Evolutionary conservation across 768 basidiomycete genomes (phyloP).

Genomic region (button mushroom (Agaricus bisporus)): DNA sequence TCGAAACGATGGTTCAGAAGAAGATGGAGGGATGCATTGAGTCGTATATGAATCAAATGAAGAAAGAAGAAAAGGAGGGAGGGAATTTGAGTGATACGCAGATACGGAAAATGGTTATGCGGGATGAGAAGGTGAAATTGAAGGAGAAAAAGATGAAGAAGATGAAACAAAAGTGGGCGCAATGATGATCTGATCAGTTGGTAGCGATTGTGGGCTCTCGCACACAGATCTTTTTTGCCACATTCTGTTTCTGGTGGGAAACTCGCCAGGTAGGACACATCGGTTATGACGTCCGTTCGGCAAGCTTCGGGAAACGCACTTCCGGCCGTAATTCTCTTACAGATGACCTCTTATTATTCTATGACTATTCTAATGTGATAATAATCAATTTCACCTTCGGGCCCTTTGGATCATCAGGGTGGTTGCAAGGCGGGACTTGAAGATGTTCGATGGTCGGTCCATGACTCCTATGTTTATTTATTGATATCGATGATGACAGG

Average conservation of each 20-base stretch:
- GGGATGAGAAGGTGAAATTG: slow-evolving; percentile 35
- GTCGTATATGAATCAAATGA: slow-evolving; percentile 36
- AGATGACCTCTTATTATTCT: slow-evolving; percentile 1
- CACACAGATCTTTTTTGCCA: neutral
- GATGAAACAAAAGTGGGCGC: slow-evolving; percentile 20
- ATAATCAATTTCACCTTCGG: neutral
- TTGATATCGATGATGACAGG: slow-evolving; percentile 1
- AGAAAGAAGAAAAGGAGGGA: slow-evolving; percentile 47
- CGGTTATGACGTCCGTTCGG: neutral
- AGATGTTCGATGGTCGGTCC: neutral
- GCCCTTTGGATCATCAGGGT: neutral
- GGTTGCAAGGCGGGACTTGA: neutral
- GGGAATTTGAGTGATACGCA: slow-evolving; percentile 64
- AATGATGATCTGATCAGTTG: slow-evolving; percentile 1
- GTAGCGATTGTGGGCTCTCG: neutral
- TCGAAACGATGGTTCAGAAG: slow-evolving; percentile 37
- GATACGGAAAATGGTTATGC: slow-evolving; percentile 48
- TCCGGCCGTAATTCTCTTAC: neutral
- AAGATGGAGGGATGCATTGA: slow-evolving; percentile 73
- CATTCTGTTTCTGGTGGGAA: neutral
- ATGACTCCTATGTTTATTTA: neutral
- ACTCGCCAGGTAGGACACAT: neutral
- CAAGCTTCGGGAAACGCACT: neutral
- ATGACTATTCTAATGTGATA: slow-evolving; percentile 2
- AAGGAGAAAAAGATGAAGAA: slow-evolving; percentile 33